phyloP scores from a whole-genome alignment of 257 asterid genomes.

The Jacaranda copaia region DNA sequence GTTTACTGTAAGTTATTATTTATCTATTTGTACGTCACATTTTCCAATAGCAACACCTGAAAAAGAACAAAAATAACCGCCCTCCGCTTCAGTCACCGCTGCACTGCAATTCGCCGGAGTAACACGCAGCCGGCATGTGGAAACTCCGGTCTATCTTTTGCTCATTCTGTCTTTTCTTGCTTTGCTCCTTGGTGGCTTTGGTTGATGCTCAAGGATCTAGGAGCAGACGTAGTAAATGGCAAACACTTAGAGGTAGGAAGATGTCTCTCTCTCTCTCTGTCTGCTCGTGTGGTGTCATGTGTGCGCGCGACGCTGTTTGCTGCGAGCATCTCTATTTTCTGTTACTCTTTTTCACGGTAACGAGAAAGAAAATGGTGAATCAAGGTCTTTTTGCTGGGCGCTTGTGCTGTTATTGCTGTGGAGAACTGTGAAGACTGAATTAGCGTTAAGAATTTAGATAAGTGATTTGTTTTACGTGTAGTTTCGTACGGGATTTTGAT shows the following conservation, averaged over 20 bases:
- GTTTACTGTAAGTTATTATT: neutral
- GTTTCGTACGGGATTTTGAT: neutral
- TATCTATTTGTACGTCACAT: neutral
- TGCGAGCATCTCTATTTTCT: neutral
- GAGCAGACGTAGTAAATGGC: slow-evolving; percentile 50
- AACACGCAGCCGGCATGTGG: slow-evolving; percentile 54
- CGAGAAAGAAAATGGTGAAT: neutral
- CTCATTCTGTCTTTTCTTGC: slow-evolving; percentile 39
- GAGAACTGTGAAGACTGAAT: slow-evolving; percentile 3
- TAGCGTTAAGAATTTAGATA: slow-evolving; percentile 2
- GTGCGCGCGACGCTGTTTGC: neutral
- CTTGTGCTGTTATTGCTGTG: neutral
- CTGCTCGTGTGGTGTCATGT: neutral
- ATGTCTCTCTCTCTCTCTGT: neutral
- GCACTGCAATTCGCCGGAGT: neutral
- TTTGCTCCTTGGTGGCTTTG: slow-evolving; percentile 52
- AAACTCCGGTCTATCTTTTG: slow-evolving; percentile 40
- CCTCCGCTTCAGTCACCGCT: neutral
- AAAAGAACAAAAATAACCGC: neutral
- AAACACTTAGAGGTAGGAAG: slow-evolving; percentile 64
- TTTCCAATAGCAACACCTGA: neutral
- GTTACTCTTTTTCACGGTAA: neutral
- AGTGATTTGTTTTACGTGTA: neutral
- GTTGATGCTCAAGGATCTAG: slow-evolving; percentile 71
- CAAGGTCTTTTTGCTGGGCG: slow-evolving; percentile 1